Evolutionary conservation across 306 rosid genomes (phyloP).

Genomic region (Crotalaria pallida): DNA sequence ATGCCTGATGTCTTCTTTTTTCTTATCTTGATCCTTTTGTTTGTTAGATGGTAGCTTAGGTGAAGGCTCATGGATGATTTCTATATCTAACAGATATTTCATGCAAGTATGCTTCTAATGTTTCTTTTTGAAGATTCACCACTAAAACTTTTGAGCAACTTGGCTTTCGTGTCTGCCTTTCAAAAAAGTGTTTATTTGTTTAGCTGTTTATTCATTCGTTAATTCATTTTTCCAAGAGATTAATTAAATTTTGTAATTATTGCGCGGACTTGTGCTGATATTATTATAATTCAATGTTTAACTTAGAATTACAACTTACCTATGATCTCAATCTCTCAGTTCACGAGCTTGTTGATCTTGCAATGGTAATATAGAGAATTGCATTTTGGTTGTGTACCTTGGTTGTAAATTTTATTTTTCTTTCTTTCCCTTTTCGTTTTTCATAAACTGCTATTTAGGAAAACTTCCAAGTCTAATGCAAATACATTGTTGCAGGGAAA

Average conservation of each 20-base stretch:
- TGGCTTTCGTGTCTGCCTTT: background rate
- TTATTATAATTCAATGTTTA: background rate
- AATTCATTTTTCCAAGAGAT: background rate
- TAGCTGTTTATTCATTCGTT: background rate
- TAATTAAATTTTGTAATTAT: background rate
- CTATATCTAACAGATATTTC: background rate
- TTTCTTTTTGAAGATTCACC: conserved; percentile 1
- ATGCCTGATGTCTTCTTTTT: background rate
- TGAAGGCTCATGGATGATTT: background rate
- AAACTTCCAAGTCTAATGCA: conserved; percentile 7
- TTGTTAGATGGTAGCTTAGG: background rate
- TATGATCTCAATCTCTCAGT: background rate
- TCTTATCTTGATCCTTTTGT: background rate
- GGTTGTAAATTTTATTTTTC: background rate
- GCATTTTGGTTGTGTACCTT: background rate
- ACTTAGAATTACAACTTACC: background rate
- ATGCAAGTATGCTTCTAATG: background rate
- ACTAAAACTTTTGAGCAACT: background rate
- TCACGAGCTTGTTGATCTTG: background rate
- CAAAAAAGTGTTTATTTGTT: background rate
- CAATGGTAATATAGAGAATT: background rate
- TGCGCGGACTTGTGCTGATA: background rate
- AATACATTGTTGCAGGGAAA: conserved; percentile 38
- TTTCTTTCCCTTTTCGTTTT: background rate
- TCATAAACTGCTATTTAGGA: background rate